Evolutionary conservation across 2,329 filamentous ascomycete species (phyloP).

Genomic region (Penicillium nordicum): DNA sequence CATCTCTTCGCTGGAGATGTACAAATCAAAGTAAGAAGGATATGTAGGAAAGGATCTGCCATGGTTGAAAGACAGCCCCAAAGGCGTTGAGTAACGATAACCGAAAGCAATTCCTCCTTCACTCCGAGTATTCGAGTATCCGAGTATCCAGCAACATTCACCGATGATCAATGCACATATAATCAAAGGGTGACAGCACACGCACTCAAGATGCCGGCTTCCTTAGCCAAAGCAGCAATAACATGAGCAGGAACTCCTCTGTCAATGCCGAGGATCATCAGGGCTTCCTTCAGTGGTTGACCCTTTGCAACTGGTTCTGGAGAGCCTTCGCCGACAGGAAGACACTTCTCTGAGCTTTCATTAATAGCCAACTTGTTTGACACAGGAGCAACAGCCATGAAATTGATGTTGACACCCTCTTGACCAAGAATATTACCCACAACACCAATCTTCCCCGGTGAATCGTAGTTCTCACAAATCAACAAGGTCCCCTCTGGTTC

Average conservation of each 20-base stretch:
- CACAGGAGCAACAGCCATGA: conserved; percentile 67
- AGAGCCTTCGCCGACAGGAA: not conserved
- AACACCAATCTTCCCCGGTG: conserved; percentile 76
- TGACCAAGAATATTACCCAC: conserved; percentile 69
- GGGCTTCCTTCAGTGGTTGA: conserved; percentile 56
- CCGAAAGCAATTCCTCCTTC: not conserved
- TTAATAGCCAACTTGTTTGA: conserved; percentile 19
- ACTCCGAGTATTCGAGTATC: not conserved
- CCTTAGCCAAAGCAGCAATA: conserved; percentile 47
- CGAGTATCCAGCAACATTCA: not conserved
- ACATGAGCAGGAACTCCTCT: conserved; percentile 59
- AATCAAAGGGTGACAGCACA: conserved; percentile 47
- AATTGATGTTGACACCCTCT: conserved; percentile 72
- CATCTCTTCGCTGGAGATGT: not conserved
- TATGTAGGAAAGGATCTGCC: not conserved
- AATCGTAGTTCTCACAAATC: conserved; percentile 78
- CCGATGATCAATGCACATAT: not conserved
- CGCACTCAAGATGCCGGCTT: conserved; percentile 53
- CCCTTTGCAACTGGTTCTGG: not conserved
- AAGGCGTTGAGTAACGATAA: conserved; percentile 6
- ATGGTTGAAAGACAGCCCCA: not conserved
- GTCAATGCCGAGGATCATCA: conserved; percentile 79
- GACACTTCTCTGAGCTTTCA: not conserved
- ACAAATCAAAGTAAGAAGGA: not conserved
- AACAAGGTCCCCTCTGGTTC: conserved; percentile 69